Evolutionary conservation across 2,329 filamentous ascomycete species (phyloP), one percentile per base, ranked within the genome.

Genomic region (Madurella fahalii): DNA sequence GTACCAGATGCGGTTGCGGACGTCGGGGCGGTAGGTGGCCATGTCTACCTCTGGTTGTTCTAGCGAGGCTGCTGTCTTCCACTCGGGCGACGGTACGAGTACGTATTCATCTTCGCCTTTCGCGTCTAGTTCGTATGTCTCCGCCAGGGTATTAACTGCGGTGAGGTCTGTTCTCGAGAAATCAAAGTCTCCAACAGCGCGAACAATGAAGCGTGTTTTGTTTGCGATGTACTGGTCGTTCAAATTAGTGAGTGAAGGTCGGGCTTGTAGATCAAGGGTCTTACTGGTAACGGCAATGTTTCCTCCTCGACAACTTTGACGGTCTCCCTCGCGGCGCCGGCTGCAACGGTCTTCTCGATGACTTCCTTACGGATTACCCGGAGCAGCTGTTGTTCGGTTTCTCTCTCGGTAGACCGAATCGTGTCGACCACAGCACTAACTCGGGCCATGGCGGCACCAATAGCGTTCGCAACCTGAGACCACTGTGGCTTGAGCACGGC

Each of bases 401-500:
- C 70, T 0, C 66, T 66, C 51, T 75, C 76, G 0, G 76, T 80
- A 0, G 74, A 77, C 53, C 77, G 74, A 20, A 80, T 73, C 0
- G 73, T 76, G 54, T 81, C 78, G 9, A 79, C 71, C 0, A 78
- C 74, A 1, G 77, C 76, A 54, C 79, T 83, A 2, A 86, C 81
- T 40, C 80, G 71, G 1, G 82, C 81, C 54, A 82, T 83, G 1
- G 83, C 83, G 9, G 83, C 83, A 1, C 83, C 83, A 9, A 86
- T 82, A 0, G 83, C 83, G 62, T 86, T 86, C 9, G 84, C 83
- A 1, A 86, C 80, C 2, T 76, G 77, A 2, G 80, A 78, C 71
- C 76, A 83, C 40, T 75, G 69, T 0, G 81, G 81, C 58, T 79
- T 82, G 43, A 83, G 67, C 1, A 85, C 78, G 32, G 69, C 72